Base-by-base conservation (phyloP, 83 land plant species). In the Diphasiastrum complanatum region DNA sequence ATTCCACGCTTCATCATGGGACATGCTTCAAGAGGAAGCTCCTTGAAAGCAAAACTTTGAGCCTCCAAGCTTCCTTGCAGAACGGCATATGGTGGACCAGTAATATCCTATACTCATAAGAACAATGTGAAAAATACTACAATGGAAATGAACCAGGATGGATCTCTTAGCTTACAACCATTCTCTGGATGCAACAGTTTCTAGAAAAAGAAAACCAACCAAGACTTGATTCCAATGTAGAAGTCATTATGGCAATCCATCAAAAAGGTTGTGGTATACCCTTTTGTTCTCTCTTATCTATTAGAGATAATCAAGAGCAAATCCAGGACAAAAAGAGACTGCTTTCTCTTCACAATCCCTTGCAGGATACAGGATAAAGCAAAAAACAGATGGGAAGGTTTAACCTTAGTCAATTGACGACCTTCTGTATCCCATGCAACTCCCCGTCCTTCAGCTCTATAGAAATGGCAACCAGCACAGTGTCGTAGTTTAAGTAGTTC, bases 381-480 rank as follows among this genome's bases (percentile, higher is more conserved):
- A 34, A 0, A 60, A 6, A 22, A 22, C 33, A 23, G 5, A 30
- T 19, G 32, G 46, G 12, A 43, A 19, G 54, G 10, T 5, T 77
- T 67, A 67, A 87, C 95, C 72, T 75, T 49, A 58, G 71, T n/a
- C 24, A 82, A 65, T 61, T 75, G 87, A 61, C 75, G 61, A 40
- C 98, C 98, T 48, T 73, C 36, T 2, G 70, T 47, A 79, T 92
- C 87, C 98, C 98, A 92, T 30, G 69, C 74, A 16, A 43, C 2
- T 1, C 87, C 98, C 2, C 98, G 81, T 12, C 85, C 71, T 61
- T 92, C 98, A 43, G 91, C 98, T 30, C 98, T 87, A 60, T 83
- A 83, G 56, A 87, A 70, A 16, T 75, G 69, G 68, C 98, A 87
- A 38, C 95, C 95, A 4, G 80, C 81, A 75, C 87, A 87, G 66